These are phyloP conservation scores for Colletotrichum sp. DNA, from an alignment of 2,329 filamentous ascomycete genomes.

Conservation along the genomic window DNA sequence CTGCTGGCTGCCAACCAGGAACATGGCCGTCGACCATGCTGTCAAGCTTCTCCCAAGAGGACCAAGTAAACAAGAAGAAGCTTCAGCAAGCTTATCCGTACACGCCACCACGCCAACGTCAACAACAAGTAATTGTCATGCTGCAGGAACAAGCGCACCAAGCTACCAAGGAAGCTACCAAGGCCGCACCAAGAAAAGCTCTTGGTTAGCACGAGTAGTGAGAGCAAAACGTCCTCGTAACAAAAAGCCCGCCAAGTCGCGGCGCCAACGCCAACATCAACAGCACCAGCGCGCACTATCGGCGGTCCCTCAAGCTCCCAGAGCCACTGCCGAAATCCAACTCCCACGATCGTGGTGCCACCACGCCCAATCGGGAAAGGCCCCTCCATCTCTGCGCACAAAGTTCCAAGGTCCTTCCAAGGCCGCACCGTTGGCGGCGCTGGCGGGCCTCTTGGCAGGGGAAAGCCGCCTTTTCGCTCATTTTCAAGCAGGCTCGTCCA, in stretches of 20 bases:
- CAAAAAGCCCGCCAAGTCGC: neutral
- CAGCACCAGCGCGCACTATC: neutral
- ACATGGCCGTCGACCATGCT: neutral
- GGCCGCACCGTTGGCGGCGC: conserved; percentile 7
- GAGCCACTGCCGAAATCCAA: conserved; percentile 8
- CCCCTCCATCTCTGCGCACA: neutral
- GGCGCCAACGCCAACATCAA: neutral
- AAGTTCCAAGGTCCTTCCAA: conserved; percentile 5
- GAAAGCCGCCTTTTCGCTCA: neutral
- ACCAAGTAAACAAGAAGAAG: neutral
- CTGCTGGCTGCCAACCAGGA: neutral
- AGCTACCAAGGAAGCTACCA: neutral
- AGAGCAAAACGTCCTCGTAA: neutral
- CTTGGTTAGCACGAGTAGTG: neutral
- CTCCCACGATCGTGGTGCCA: neutral
- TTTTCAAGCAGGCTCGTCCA: neutral
- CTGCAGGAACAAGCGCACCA: neutral
- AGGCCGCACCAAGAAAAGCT: neutral
- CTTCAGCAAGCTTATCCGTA: neutral
- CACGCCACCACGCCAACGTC: neutral
- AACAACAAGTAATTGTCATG: neutral
- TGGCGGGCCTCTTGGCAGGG: conserved; percentile 8
- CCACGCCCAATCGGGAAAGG: conserved; percentile 9
- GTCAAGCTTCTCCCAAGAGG: neutral
- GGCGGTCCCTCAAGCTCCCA: neutral